These are phyloP conservation scores for Amylostereum areolatum DNA, from an alignment of 1,284 basidiomycete genomes.

Conservation along the genomic window DNA sequence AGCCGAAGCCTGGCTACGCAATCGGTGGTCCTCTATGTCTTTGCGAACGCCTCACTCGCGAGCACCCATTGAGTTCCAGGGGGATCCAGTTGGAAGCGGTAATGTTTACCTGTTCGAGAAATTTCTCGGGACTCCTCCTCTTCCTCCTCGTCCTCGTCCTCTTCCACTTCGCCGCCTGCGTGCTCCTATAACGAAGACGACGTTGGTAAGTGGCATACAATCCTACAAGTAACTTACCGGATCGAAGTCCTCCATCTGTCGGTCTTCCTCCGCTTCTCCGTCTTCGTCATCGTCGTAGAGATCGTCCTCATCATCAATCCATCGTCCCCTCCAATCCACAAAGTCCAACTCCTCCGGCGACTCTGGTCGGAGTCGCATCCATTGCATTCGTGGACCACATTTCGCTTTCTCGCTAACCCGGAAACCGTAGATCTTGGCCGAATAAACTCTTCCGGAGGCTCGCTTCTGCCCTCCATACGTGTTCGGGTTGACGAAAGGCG, in stretches of 20 bases:
- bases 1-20: too few species aligned
- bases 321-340: constrained; percentile 84
- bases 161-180: constrained; percentile 58
- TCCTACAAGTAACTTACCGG: constrained; percentile 42
- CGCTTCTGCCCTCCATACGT: constrained; percentile 84
- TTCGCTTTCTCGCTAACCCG: constrained; percentile 81
- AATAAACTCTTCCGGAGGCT: constrained; percentile 82
- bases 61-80: not conserved
- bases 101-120: not conserved
- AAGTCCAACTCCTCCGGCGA: constrained; percentile 74
- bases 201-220: constrained; percentile 5
- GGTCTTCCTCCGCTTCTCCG: constrained; percentile 54
- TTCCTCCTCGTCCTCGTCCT: constrained; percentile 51
- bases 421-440: constrained; percentile 92
- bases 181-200: constrained; percentile 33
- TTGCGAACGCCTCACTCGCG: not conserved
- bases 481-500: constrained; percentile 75
- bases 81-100: not conserved
- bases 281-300: constrained; percentile 51
- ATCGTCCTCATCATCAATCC: constrained; percentile 76
- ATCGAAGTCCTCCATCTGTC: constrained; percentile 80
- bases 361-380: constrained; percentile 85
- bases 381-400: constrained; percentile 94
- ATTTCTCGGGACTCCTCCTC: constrained; percentile 33
- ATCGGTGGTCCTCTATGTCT: too few species aligned